A percentile compares a stretch with the other conserved stretches of the same genome.
These are phyloP conservation scores for Claviceps africana DNA, from an alignment of 2,329 filamentous ascomycete genomes.

Conservation along the genomic window DNA sequence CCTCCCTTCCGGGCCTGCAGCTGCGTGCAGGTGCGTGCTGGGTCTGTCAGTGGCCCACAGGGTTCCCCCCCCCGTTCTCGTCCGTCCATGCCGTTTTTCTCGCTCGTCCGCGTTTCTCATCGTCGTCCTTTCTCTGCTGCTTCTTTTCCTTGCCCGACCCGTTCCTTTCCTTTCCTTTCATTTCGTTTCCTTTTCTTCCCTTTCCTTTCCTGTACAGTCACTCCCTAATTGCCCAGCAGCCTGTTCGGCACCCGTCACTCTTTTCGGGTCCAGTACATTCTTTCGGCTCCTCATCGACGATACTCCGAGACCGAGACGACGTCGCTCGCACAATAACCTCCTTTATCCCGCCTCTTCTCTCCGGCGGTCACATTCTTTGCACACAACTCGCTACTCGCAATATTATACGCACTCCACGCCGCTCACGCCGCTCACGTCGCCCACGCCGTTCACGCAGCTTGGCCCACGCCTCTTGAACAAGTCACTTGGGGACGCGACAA, in stretches of 20 bases:
- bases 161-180: slow-evolving; percentile 27
- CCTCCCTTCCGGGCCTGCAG: neutral
- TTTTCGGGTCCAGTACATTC: slow-evolving; percentile 34
- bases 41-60: slow-evolving; percentile 2
- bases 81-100: slow-evolving; percentile 23
- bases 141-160: slow-evolving; percentile 20
- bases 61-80: slow-evolving; percentile 15
- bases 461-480: slow-evolving; percentile 4
- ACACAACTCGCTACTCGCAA: neutral
- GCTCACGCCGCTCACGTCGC: too few relatives aligned
- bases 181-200: slow-evolving; percentile 28
- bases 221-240: slow-evolving; percentile 26
- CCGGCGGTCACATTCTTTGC: slow-evolving; percentile 9
- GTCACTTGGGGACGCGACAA: neutral
- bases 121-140: slow-evolving; percentile 18
- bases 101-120: slow-evolving; percentile 19
- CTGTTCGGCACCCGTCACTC: slow-evolving; percentile 36
- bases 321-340: slow-evolving; percentile 6
- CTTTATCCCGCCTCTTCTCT: slow-evolving; percentile 7
- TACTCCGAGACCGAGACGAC: slow-evolving; percentile 6
- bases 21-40: neutral
- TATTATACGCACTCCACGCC: neutral
- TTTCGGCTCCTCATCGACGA: slow-evolving; percentile 19
- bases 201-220: neutral
- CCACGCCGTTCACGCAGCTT: neutral